phyloP scores from a whole-genome alignment of 139 green algal genomes.

The Penium margaritaceum region DNA sequence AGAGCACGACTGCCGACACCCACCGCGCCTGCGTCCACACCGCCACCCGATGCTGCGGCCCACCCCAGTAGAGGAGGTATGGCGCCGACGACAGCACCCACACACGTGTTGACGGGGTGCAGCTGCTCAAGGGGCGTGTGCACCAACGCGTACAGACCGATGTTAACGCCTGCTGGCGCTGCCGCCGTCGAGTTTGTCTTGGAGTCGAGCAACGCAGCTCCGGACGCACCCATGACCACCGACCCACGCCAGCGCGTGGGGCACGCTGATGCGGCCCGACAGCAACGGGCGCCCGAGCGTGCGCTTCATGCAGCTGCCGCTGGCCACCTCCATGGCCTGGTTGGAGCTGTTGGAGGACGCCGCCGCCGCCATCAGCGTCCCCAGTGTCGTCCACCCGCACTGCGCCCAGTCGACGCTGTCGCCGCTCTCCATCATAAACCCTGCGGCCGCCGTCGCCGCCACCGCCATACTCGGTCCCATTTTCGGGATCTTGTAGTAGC shows the following conservation, averaged over 20 bases:
- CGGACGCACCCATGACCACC: slow-evolving; percentile 54
- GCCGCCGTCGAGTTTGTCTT: too few relatives aligned
- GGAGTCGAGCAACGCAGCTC: slow-evolving; percentile 65
- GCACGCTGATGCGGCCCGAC: slow-evolving; percentile 59
- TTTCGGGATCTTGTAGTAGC: slow-evolving; percentile 45
- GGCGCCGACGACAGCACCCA: slow-evolving; percentile 89
- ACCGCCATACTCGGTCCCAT: slow-evolving; percentile 61
- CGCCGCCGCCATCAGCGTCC: slow-evolving; percentile 77
- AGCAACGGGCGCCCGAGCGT: slow-evolving; percentile 85
- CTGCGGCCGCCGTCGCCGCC: slow-evolving; percentile 70
- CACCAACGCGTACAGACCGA: slow-evolving; percentile 82
- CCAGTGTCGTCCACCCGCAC: slow-evolving; percentile 71
- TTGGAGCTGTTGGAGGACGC: slow-evolving; percentile 93
- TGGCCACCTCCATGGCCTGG: slow-evolving; percentile 55
- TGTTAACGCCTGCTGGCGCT: too few relatives aligned
- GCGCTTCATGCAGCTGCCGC: slow-evolving; percentile 55
- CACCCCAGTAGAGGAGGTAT: slow-evolving; percentile 96
- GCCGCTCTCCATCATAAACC: slow-evolving; percentile 72
- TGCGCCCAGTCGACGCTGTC: slow-evolving; percentile 62
- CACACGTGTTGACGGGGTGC: slow-evolving; percentile 80
- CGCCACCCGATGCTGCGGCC: slow-evolving; percentile 61
- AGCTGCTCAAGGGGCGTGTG: slow-evolving; percentile 96
- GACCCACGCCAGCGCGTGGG: slow-evolving; percentile 79
- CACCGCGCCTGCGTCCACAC: slow-evolving; percentile 55
- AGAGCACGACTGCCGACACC: slow-evolving; percentile 78